phyloP scores from a whole-genome alignment of 2,329 filamentous ascomycete genomes.

The Pyrenochaeta sp. region DNA sequence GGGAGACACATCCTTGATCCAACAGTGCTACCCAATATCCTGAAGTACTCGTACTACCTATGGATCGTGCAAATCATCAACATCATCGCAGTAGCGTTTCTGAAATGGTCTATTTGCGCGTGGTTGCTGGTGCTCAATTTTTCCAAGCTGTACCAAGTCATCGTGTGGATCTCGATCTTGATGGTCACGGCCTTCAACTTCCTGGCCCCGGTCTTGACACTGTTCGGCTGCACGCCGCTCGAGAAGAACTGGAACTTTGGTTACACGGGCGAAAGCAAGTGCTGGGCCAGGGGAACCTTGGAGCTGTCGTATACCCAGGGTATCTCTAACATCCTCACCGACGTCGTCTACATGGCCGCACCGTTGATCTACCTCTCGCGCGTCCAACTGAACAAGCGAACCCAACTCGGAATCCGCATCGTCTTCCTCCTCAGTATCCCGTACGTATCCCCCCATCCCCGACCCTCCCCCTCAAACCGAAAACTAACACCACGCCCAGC shows the following conservation, averaged over 20 bases:
- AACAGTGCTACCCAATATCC: constrained; percentile 19
- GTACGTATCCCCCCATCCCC: constrained; percentile 18
- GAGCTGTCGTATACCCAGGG: constrained; percentile 34
- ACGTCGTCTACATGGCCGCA: constrained; percentile 37
- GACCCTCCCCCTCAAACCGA: not conserved
- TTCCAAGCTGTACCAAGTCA: constrained; percentile 28
- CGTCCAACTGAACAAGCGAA: constrained; percentile 30
- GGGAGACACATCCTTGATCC: constrained; percentile 35
- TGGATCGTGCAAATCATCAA: constrained; percentile 37
- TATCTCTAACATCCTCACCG: constrained; percentile 38
- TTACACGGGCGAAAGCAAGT: constrained; percentile 18
- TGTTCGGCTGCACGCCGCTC: constrained; percentile 36
- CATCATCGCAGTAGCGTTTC: constrained; percentile 35
- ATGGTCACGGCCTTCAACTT: constrained; percentile 38
- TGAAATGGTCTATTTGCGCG: constrained; percentile 41
- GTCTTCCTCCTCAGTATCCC: constrained; percentile 40
- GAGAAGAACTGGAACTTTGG: constrained; percentile 37
- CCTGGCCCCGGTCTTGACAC: constrained; percentile 28
- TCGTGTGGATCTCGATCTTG: constrained; percentile 37
- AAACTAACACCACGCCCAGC: constrained; percentile 8
- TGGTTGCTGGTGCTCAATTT: constrained; percentile 40
- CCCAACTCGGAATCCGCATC: constrained; percentile 36
- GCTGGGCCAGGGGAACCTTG: constrained; percentile 31
- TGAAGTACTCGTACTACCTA: constrained; percentile 28
- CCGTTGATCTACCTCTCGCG: constrained; percentile 36